These are phyloP conservation scores for Ustilago hordei DNA, from an alignment of 1,284 basidiomycete species.

Conservation along the genomic window DNA sequence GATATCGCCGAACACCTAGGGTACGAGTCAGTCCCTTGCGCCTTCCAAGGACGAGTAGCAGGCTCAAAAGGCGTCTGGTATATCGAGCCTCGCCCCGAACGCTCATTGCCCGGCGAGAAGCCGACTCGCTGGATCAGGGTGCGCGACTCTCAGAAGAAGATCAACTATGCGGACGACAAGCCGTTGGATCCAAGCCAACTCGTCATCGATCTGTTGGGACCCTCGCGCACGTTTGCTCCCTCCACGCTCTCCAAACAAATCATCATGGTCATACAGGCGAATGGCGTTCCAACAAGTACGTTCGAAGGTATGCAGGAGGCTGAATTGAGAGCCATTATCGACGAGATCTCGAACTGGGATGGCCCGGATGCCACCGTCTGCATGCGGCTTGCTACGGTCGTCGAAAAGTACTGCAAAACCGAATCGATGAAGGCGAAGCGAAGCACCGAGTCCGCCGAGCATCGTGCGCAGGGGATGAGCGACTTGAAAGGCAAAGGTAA, in stretches of 20 bases:
- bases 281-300: slow-evolving; percentile 30
- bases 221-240: slow-evolving; percentile 23
- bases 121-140: slow-evolving; percentile 44
- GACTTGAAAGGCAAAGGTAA: not conserved
- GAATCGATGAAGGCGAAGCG: slow-evolving; percentile 26
- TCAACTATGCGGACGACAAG: slow-evolving; percentile 22
- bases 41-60: slow-evolving; percentile 61
- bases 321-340: slow-evolving; percentile 25
- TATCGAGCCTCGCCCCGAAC: slow-evolving; percentile 36
- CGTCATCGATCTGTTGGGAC: slow-evolving; percentile 36
- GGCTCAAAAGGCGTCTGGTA: slow-evolving; percentile 59
- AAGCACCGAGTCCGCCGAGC: slow-evolving; percentile 30
- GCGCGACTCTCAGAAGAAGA: slow-evolving; percentile 63
- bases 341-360: slow-evolving; percentile 35
- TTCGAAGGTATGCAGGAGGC: slow-evolving; percentile 32
- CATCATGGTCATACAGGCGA: slow-evolving; percentile 38
- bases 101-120: slow-evolving; percentile 13
- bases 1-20: slow-evolving; percentile 30
- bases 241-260: slow-evolving; percentile 55
- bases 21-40: slow-evolving; percentile 27
- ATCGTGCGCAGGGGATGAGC: slow-evolving; percentile 39
- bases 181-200: slow-evolving; percentile 32
- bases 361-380: slow-evolving; percentile 13
- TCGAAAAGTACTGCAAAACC: slow-evolving; percentile 28
- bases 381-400: slow-evolving; percentile 22